phyloP scores from a whole-genome alignment of 139 green algal species.

The Chlorella sp. region DNA sequence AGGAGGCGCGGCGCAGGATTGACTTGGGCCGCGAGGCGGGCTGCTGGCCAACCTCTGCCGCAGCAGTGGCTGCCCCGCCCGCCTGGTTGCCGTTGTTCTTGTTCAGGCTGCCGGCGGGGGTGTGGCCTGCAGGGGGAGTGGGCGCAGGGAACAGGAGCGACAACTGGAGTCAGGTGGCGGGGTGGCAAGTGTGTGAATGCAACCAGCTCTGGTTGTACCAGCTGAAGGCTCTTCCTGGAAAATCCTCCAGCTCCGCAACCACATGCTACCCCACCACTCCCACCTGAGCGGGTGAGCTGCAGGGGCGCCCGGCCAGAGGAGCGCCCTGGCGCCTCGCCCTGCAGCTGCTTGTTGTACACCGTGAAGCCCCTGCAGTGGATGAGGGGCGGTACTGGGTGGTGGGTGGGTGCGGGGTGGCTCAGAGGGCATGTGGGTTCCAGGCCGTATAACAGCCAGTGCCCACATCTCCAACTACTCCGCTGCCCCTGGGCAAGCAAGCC shows the following conservation, averaged over 20 bases:
- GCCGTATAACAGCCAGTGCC: background rate
- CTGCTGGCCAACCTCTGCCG: background rate
- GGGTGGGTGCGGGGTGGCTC: background rate
- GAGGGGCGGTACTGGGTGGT: background rate
- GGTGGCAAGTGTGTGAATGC: too few relatives aligned
- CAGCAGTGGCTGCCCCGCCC: background rate
- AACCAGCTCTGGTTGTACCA: too few relatives aligned
- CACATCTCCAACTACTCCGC: background rate
- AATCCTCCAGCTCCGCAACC: too few relatives aligned
- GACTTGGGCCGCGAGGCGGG: background rate
- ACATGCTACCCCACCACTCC: too few relatives aligned
- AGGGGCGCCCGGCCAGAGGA: background rate
- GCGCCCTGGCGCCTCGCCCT: background rate
- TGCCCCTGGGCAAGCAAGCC: too few relatives aligned
- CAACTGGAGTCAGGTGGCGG: background rate
- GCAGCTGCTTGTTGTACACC: background rate
- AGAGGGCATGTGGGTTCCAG: background rate
- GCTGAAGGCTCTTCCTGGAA: too few relatives aligned
- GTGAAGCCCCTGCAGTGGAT: conserved; percentile 1
- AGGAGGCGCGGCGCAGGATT: conserved; percentile 6
- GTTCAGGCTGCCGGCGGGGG: background rate
- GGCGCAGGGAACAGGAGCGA: background rate
- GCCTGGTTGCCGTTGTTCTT: background rate
- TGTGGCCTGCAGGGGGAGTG: background rate
- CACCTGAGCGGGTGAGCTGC: conserved; percentile 19